Evolutionary conservation across 192 early-diverging fungal species (phyloP), one percentile per base, ranked within the genome.

Genomic region (Diversispora epigaea): DNA sequence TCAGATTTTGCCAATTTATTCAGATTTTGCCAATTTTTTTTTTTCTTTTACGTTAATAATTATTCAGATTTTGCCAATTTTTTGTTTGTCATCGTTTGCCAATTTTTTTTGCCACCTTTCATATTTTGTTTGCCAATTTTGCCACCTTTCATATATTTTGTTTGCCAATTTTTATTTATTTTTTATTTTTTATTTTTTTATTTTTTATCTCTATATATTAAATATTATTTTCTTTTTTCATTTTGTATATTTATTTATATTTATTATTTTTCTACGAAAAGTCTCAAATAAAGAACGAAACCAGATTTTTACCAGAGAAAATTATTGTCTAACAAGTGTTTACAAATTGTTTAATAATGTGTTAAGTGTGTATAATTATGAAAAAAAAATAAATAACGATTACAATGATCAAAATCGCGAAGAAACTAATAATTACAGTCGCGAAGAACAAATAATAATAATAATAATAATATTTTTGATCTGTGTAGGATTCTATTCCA

Each of bases 21-120:
- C 60, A 64, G 40, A 64, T 64, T 64, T 64, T 64, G 62, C 62
- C 62, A 64, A 41, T 40, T 64, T 40, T 64, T 64, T 41, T 12
- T 64, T 61, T 63, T 15, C 32, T 11, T 32, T 63, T 64, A 41
- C 40, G 40, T 64, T 64, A 10, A 41, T 15, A 43, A 41, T 64
- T 64, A 58, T 58, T 58, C 62, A 64, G 62, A 64, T 64, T 64
- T 64, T 60, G 62, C 62, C 62, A 64, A 41, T 40, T 41, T 63
- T 41, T 63, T 63, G 39, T 60, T 60, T 25, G 4, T 25, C 12
- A 41, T 22, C 21, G 19, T 58, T 58, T 58, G 57, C 57, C 57
- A 22, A 25, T 10, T 58, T 21, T 58, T 21, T 58, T 58, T 58
- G 9, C 25, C 21, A 58, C 22, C 15, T 56, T 56, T 56, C 21